A percentile compares a stretch with the other conserved stretches of the same genome.
Evolutionary conservation across 1,284 basidiomycete species (phyloP).

Genomic region (Phellopilus nigrolimitatus): DNA sequence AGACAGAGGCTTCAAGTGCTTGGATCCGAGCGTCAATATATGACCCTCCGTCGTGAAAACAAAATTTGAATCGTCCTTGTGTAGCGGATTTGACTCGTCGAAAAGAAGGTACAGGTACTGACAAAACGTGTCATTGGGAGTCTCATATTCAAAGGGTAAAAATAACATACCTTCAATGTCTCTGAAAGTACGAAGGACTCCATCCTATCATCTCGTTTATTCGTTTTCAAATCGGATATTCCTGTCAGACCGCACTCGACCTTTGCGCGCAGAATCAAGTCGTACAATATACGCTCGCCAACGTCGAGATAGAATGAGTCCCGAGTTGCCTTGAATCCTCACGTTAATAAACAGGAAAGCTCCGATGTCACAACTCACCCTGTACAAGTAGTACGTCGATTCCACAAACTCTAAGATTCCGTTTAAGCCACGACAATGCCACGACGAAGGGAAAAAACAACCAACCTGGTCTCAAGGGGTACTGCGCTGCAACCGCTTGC

Average conservation of each 20-base stretch:
- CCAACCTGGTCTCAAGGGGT: conserved; percentile 76
- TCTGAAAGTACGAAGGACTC: conserved; percentile 90
- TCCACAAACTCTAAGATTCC: conserved; percentile 73
- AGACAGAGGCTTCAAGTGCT: conserved; percentile 53
- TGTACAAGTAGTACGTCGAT: conserved; percentile 91
- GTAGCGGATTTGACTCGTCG: conserved; percentile 75
- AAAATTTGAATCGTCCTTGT: conserved; percentile 72
- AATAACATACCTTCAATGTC: conserved; percentile 69
- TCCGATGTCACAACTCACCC: conserved; percentile 45
- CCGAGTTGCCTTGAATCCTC: conserved; percentile 65
- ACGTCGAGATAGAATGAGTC: conserved; percentile 91
- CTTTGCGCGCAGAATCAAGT: conserved; percentile 69
- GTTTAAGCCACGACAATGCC: conserved; percentile 16
- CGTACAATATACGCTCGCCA: conserved; percentile 77
- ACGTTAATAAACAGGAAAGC: conserved; percentile 11
- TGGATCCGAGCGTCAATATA: conserved; percentile 61
- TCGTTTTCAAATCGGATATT: conserved; percentile 75
- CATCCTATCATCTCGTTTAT: conserved; percentile 85
- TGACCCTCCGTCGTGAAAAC: conserved; percentile 95
- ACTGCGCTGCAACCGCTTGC: conserved; percentile 73
- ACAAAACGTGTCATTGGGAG: not conserved
- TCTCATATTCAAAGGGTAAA: conserved; percentile 4
- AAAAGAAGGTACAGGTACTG: conserved; percentile 91
- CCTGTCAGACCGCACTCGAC: conserved; percentile 84
- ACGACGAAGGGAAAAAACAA: not conserved